Base-by-base conservation (phyloP, 139 green algal species). In the Axilococcus clingmanii region DNA sequence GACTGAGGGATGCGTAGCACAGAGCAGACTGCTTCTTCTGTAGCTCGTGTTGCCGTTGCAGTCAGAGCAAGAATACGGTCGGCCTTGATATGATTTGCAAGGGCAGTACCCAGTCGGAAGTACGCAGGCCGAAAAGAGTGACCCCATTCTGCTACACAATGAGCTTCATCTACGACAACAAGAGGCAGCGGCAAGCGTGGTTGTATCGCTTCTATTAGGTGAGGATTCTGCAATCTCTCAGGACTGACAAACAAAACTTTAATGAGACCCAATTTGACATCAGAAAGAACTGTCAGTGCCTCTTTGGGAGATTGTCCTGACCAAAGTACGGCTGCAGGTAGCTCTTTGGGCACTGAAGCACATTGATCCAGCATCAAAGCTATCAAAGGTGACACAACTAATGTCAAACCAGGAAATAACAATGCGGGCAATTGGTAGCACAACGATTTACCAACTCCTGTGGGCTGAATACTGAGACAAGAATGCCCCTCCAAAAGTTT, bases 131-230 rank as follows among this genome's bases (percentile, higher is more conserved):
- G 77, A 74, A 97, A 97, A 57, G 83, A 89, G 68, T 96, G 86
- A 20, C 88, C 92, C 89, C 89, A 93, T 68, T 96, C 88, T n/a
- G 81, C 74, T 27, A 96, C 74, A 55, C 89, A 97, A 67, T 94
- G 86, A 2, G 80, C 80, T 60, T 94, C 84, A 41, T 94, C 85
- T n/a, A 94, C 69, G 31, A 79, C 83, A 32, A 88, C 70, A 32
- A 80, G 48, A 0, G 58, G 40, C 11, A 75, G 59, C 15, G 63
- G 72, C 42, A 79, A 58, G 30, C 81, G 58, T 1, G 57, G 32
- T 1, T 41, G 29, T 43, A 92, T 59, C n/a, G 70, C 77, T 19
- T 48, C 47, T 51, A 86, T 63, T 59, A 96, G 75, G 23, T 59
- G 50, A 2, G 53, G 50, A 37, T 78, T 89, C 11, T 69, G 50